Evolutionary conservation across 805 yeast genomes (phyloP).

Genomic region (Saturnispora silvae): DNA sequence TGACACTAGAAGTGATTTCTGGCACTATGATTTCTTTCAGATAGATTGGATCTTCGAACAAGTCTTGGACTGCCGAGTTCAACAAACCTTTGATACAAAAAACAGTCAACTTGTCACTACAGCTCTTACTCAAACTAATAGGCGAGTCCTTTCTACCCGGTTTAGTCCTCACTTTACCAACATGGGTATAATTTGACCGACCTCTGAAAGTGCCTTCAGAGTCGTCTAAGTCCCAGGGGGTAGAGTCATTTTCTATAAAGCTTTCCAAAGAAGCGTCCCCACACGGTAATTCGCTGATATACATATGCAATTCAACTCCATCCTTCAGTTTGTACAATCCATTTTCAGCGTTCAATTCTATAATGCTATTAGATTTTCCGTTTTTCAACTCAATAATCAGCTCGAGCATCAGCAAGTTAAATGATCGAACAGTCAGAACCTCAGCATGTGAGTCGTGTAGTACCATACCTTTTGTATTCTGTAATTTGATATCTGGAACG

Average conservation of each 20-base stretch:
- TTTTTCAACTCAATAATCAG: slow-evolving; percentile 28
- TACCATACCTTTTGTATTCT: slow-evolving; percentile 38
- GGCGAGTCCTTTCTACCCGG: slow-evolving; percentile 84
- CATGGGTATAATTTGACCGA: slow-evolving; percentile 40
- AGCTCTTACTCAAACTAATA: slow-evolving; percentile 66
- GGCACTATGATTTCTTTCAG: slow-evolving; percentile 44
- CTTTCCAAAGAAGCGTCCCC: slow-evolving; percentile 74
- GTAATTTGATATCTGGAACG: slow-evolving; percentile 41
- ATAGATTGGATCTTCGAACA: slow-evolving; percentile 20
- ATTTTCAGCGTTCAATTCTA: slow-evolving; percentile 1
- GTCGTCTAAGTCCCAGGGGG: slow-evolving; percentile 8
- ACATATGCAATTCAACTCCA: slow-evolving; percentile 42
- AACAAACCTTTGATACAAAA: slow-evolving; percentile 49
- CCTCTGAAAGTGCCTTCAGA: slow-evolving; percentile 40
- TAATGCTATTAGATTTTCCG: slow-evolving; percentile 10
- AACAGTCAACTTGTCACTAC: slow-evolving; percentile 73
- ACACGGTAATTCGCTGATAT: slow-evolving; percentile 74
- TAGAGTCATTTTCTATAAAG: slow-evolving; percentile 17
- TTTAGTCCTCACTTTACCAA: slow-evolving; percentile 75
- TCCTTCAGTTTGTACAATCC: slow-evolving; percentile 25
- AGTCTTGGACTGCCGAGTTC: slow-evolving; percentile 32
- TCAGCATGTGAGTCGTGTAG: slow-evolving; percentile 93
- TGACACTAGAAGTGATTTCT: slow-evolving; percentile 20
- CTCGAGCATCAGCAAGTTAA: slow-evolving; percentile 50
- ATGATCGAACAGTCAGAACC: slow-evolving; percentile 56